These are phyloP conservation scores for Nematocida homosporus DNA, from an alignment of 371 early-diverging fungal genomes.

Conservation along the genomic window DNA sequence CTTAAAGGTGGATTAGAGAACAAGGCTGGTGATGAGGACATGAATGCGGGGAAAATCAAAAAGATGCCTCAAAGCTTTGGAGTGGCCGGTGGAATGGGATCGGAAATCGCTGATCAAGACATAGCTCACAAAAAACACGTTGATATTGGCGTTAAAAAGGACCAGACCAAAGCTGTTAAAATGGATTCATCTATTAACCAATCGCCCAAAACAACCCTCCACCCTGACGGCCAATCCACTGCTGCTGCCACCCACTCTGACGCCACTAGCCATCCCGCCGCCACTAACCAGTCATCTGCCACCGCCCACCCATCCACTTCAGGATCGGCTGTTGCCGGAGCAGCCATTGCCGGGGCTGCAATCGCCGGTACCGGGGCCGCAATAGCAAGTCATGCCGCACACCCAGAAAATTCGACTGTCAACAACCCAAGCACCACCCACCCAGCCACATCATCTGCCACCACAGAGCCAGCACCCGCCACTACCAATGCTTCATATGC, in stretches of 20 bases:
- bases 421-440: neutral
- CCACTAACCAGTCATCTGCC: neutral
- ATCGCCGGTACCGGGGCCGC: neutral
- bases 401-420: neutral
- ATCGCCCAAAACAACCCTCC: neutral
- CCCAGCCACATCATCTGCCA: neutral
- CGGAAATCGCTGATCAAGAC: constrained; percentile 11
- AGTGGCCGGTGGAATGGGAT: constrained; percentile 35
- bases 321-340: neutral
- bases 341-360: neutral
- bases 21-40: constrained; percentile 17
- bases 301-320: neutral
- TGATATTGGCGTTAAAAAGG: neutral
- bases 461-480: neutral
- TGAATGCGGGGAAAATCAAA: constrained; percentile 31
- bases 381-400: neutral
- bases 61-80: constrained; percentile 3
- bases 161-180: neutral
- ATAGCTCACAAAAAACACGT: neutral
- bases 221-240: neutral
- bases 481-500: neutral
- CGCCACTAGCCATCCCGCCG: neutral
- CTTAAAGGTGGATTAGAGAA: constrained; percentile 47
- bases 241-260: neutral
- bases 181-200: neutral